A percentile compares a stretch with the other conserved stretches of the same genome.
phyloP scores from a whole-genome alignment of 192 early-diverging fungal genomes.

The Haplosporangium gracile region DNA sequence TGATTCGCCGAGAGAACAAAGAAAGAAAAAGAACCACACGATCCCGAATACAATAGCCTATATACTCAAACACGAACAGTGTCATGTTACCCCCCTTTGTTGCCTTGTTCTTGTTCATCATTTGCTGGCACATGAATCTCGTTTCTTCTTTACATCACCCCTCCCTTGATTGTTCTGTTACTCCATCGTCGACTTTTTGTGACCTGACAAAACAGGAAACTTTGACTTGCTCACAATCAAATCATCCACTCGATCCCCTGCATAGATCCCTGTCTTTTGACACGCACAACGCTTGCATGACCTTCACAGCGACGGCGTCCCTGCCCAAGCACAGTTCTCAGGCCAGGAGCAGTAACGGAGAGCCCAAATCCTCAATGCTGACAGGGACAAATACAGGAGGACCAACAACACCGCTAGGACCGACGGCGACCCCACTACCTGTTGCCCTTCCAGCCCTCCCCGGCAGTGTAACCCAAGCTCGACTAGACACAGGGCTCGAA shows the following conservation, averaged over 20 bases:
- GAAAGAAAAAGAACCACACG: background rate
- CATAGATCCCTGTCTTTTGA: slow-evolving; percentile 3
- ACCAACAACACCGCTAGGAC: background rate
- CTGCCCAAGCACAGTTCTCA: background rate
- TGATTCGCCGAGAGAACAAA: background rate
- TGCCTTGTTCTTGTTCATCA: background rate
- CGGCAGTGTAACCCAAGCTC: slow-evolving; percentile 22
- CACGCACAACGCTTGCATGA: background rate
- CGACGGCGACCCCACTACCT: background rate
- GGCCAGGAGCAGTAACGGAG: background rate
- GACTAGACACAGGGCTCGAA: background rate
- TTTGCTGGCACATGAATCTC: background rate
- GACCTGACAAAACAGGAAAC: background rate
- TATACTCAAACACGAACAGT: background rate
- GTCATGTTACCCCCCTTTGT: background rate
- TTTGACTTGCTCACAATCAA: background rate
- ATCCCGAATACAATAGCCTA: background rate
- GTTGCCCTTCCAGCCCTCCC: background rate
- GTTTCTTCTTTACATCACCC: background rate
- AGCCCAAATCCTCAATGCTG: background rate
- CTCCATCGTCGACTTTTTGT: background rate
- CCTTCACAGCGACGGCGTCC: background rate
- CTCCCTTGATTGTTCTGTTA: background rate
- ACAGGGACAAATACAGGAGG: background rate
- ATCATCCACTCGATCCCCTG: background rate